Evolutionary conservation across 2,329 filamentous ascomycete species (phyloP), one percentile per base, ranked within the genome.

Genomic region (Triangularia setosa): DNA sequence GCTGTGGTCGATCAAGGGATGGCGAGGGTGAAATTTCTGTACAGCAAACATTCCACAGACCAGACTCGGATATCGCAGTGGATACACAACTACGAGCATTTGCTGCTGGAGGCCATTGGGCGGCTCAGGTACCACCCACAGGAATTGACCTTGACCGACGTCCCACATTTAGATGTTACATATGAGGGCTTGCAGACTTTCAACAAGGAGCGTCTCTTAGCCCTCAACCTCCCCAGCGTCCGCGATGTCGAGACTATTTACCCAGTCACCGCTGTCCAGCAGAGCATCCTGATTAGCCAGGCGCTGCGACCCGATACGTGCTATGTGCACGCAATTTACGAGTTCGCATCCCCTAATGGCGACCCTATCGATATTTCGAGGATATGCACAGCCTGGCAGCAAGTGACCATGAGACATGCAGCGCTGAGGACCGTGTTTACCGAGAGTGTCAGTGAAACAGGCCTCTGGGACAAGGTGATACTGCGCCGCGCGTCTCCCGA

Each of bases 401-500:
- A 77, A 30, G 79, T 84, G 0, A 79, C 80, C 0, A 72, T 76
- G n/a, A 76, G 75, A 57, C 79, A 84, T 57, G 71, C 79, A 0
- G 76, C 80, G 1, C 69, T 85, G 48, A 73, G 83, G 48, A 84
- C 82, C 2, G 75, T 84, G 18, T 85, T 85, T 64, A 80, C 79
- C 53, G 81, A 83, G 55, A 82, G 81, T 33, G 75, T 83, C 12
- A 79, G 80, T 11, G 76, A 79, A 40, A 76, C 80, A 5, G 80
- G 81, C 0, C 72, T 84, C 0, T 84, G 80, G 63, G 81, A 84
- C 63, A 81, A 80, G 68, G 76, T 84, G 11, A 73, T 85, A 5
- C 71, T 85, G 1, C 77, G 77, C 8, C 78, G 76, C 56, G 75
- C 77, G 16, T 83, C 81, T 0, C 81, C 83, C 0, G 78, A 76